Conservation (phyloP, 2,329 filamentous ascomycete species). For the Paraconiothyrium sp. region DNA sequence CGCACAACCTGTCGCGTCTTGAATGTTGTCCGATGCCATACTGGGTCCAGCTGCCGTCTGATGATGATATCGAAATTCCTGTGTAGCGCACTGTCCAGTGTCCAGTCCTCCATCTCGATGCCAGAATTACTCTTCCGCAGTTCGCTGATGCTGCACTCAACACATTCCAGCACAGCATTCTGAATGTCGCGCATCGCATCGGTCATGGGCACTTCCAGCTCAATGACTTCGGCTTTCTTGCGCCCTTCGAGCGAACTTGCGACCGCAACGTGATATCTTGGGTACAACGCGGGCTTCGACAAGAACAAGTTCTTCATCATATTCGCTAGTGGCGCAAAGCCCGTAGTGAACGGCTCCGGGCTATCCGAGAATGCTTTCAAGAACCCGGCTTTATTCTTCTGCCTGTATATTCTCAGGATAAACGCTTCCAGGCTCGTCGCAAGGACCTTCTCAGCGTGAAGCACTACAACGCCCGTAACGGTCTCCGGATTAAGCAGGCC, state of each 20-base stretch:
- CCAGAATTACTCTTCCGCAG: slow-evolving; percentile 90
- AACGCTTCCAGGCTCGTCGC: slow-evolving; percentile 94
- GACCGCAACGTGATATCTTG: slow-evolving; percentile 90
- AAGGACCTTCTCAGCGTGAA: slow-evolving; percentile 87
- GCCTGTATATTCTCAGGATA: slow-evolving; percentile 90
- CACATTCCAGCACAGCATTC: slow-evolving; percentile 92
- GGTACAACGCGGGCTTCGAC: slow-evolving; percentile 88
- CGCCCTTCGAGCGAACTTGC: slow-evolving; percentile 89
- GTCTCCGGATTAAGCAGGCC: slow-evolving; percentile 80
- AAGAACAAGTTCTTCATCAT: slow-evolving; percentile 95
- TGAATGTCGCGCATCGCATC: slow-evolving; percentile 93
- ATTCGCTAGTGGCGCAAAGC: slow-evolving; percentile 85
- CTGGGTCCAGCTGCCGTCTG: slow-evolving; percentile 88
- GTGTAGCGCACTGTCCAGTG: slow-evolving; percentile 88
- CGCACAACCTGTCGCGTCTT: slow-evolving; percentile 94
- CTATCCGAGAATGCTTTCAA: slow-evolving; percentile 96
- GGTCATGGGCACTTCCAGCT: slow-evolving; percentile 95
- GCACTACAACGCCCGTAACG: slow-evolving; percentile 84
- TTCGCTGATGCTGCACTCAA: slow-evolving; percentile 93
- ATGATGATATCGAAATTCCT: slow-evolving; percentile 92
- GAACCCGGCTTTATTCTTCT: slow-evolving; percentile 93
- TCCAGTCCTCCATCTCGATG: slow-evolving; percentile 97
- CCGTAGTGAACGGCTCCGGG: slow-evolving; percentile 87
- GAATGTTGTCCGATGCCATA: slow-evolving; percentile 96
- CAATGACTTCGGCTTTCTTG: slow-evolving; percentile 94